Base-by-base conservation (phyloP, 148 eudicot species). In the Talinum fruticosum region DNA sequence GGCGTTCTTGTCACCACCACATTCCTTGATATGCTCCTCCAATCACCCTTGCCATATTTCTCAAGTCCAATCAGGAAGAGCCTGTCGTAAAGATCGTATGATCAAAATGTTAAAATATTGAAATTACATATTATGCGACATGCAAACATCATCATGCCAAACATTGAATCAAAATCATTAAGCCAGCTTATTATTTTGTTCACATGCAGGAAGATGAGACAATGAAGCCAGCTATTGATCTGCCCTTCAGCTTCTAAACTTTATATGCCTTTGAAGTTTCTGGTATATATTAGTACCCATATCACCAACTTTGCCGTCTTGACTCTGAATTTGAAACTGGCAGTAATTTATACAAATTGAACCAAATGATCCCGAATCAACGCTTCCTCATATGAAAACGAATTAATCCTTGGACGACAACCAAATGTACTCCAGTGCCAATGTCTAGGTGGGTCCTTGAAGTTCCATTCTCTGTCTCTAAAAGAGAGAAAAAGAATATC, bases 11-110 rank as follows among this genome's bases (percentile, higher is more conserved):
- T 86, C 67, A 90, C 87, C 83, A 90, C 93, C 71, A 88, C 90
- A 29, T 90, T 90, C 57, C 93, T 80, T 6, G 93, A 90, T 75
- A 90, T 90, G 77, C 93, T 90, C 75, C 93, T 78, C 92, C 91
- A 87, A 57, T 91, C 92, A 34, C 96, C 96, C 81, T 89, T 89
- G 10, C 96, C 91, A 51, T 90, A 90, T 76, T 87, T 87, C 80
- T 90, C 94, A 53, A 90, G 78, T 30, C 94, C 94, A 30, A 87
- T 87, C 80, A 91, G 84, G 72, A 91, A 91, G 73, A 86, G 84
- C 75, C 96, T 89, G 83, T 66, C 35, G 64, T 13, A n/a, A 30
- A 30, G 10, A 75, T 35, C 15, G 28, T 36, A 8, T 23, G 35
- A 34, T 41, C 28, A 53, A 15, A 5, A 33, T 15, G n/a, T 18